Evolutionary conservation across 2,329 filamentous ascomycete species (phyloP).

Genomic region (Pestalotiopsis sp.): DNA sequence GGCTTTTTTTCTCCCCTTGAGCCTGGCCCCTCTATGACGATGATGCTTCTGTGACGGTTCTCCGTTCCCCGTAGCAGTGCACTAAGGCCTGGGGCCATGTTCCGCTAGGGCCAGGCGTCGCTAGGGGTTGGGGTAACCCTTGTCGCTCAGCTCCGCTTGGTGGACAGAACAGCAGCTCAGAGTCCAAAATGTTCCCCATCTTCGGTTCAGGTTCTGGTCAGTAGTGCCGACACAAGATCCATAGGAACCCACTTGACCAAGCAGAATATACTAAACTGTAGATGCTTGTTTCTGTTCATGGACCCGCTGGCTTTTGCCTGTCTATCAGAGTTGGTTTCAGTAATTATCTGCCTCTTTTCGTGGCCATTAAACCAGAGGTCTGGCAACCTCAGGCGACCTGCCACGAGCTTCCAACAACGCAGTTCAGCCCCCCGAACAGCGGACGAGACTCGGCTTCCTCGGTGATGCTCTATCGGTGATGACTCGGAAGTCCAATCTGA

Average conservation of each 20-base stretch:
- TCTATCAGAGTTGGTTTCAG: neutral
- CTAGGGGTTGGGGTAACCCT: neutral
- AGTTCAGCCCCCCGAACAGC: neutral
- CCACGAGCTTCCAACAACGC: neutral
- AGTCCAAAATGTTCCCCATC: neutral
- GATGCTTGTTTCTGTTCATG: neutral
- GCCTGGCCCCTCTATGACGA: conserved; percentile 3
- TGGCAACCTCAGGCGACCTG: neutral
- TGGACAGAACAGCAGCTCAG: neutral
- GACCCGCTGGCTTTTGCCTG: neutral
- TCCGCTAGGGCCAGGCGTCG: neutral
- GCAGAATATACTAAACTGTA: neutral
- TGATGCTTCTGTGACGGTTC: neutral
- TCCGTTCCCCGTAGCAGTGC: neutral
- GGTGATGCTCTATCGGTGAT: neutral
- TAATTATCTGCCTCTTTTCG: neutral
- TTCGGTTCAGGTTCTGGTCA: neutral
- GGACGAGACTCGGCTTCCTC: conserved; percentile 1
- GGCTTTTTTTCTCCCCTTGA: neutral
- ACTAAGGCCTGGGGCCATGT: neutral
- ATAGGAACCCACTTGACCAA: neutral
- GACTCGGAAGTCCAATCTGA: neutral
- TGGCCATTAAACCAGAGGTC: neutral
- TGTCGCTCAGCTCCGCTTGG: neutral
- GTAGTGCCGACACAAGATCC: neutral